phyloP scores from a whole-genome alignment of 2,329 filamentous ascomycete genomes.

The Verticillium longisporum region DNA sequence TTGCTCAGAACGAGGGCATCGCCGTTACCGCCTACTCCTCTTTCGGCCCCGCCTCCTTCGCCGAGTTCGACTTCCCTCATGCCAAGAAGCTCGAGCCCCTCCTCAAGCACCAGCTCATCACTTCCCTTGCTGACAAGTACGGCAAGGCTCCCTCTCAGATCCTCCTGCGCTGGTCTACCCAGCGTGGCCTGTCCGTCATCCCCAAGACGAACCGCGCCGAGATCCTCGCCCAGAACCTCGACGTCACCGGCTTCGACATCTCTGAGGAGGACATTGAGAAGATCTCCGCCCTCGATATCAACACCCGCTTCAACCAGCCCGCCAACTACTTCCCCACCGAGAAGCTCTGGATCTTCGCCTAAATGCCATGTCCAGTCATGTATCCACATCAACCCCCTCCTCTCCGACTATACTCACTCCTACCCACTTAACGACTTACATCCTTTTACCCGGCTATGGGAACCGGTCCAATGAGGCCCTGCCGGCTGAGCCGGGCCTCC shows the following conservation, averaged over 20 bases:
- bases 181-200: constrained; percentile 74
- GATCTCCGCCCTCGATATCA: constrained; percentile 58
- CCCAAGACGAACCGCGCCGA: constrained; percentile 60
- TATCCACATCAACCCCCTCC: neutral
- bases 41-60: constrained; percentile 73
- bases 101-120: constrained; percentile 63
- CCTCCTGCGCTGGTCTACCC: constrained; percentile 80
- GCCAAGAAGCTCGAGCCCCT: constrained; percentile 60
- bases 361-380: constrained; percentile 16
- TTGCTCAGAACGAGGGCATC: constrained; percentile 64
- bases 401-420: neutral
- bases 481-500: neutral
- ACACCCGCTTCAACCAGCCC: constrained; percentile 72
- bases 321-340: constrained; percentile 53
- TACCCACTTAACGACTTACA: neutral
- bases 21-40: constrained; percentile 77
- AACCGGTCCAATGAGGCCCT: neutral
- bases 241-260: constrained; percentile 60
- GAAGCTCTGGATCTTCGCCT: constrained; percentile 52
- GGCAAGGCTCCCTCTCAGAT: constrained; percentile 72
- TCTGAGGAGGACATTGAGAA: constrained; percentile 57
- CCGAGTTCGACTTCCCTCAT: constrained; percentile 67
- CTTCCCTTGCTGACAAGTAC: constrained; percentile 60
- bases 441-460: neutral
- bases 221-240: constrained; percentile 58